Evolutionary conservation across 352 stramenopile genomes (phyloP), one percentile per base, ranked within the genome.

Genomic region (Globisporangium lucens): DNA sequence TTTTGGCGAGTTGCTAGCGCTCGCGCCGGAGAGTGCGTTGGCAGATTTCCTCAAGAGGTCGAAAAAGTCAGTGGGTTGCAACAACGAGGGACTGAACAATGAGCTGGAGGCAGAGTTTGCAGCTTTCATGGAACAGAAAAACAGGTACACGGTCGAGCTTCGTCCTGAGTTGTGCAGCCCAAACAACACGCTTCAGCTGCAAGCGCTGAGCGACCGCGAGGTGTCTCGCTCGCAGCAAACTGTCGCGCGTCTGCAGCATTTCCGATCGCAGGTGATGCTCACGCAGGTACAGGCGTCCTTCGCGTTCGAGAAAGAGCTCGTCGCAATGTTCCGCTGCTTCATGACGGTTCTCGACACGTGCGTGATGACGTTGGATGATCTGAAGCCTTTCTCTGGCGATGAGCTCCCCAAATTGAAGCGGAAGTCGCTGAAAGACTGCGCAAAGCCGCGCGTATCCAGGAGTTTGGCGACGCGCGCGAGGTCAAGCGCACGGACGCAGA

Each of bases 141-240:
- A 75, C 7, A 65, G 71, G 7, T 76, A 96, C 65, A 79, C 69
- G 2, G 29, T 79, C 30, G 74, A 85, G 41, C 65, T 97, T 17
- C 77, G 87, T 22, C 90, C 90, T 0, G 75, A 91, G 30, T 72
- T 97, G 30, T 90, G 85, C 63, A 93, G 82, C 13, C 79, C 80
- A 12, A 95, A 97, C 74, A 85, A 88, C 38, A 65, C 51, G 1
- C 47, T 70, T 0, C 72, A 85, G 46, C 70, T 97, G 35, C 64
- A 72, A 35, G 73, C 72, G 13, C 67, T 97, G 13, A 84, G 83
- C 61, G 67, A 72, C 4, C 84, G 78, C 27, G 90, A 97, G 68
- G 66, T 63, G 27, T 22, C 52, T 5, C 80, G 82, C 0, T 83
- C 80, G 1, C 68, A 74, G 0, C 63, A 70, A 24, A 79, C 75